Evolutionary conservation across 345 rosid species (phyloP), one percentile per base, ranked within the genome.

Genomic region (Psidium friedrichsthalianum): DNA sequence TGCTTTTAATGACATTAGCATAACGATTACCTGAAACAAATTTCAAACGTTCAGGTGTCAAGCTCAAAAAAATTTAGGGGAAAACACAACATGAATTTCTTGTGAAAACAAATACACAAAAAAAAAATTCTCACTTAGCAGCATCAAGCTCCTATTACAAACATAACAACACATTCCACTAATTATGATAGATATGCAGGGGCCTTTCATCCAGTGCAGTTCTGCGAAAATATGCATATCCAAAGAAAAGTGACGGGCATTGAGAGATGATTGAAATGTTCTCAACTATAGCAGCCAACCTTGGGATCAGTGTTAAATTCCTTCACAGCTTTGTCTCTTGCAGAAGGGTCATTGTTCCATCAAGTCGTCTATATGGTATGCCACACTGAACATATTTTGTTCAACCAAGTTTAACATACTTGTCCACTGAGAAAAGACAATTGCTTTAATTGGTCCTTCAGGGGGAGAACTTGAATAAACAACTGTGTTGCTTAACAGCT

Each of bases 1-100:
- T 10, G 99, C 99, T 92, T 97, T 97, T 49, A 97, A 86, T 1
- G 99, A 97, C 98, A 97, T 97, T 90, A 97, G 87, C 96, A 97
- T 97, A 83, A 95, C 98, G 14, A 90, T 88, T 51, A 95, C 91
- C 98, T 97, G 96, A 86, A 86, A 69, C 13, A 86, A 56, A 83
- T 83, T 85, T 83, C 86, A 87, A 29, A 61, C 3, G 59, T 86
- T 87, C 76, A 78, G 83, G 56, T 85, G 74, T 44, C 81, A 47
- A 59, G 52, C 54, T 83, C 85, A 49, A 36, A 59, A 76, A 59
- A 4, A 11, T n/a, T n/a, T n/a, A 2, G 24, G 44, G 78, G 47
- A 69, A 69, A 47, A 36, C 25, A 18, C 78, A 18, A 18, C 4
- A 3, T 18, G 47, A 36, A 8, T 69, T 44, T 36, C 80, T 18